Base-by-base conservation (phyloP, 768 basidiomycete genomes). In the Tricholoma terreum region DNA sequence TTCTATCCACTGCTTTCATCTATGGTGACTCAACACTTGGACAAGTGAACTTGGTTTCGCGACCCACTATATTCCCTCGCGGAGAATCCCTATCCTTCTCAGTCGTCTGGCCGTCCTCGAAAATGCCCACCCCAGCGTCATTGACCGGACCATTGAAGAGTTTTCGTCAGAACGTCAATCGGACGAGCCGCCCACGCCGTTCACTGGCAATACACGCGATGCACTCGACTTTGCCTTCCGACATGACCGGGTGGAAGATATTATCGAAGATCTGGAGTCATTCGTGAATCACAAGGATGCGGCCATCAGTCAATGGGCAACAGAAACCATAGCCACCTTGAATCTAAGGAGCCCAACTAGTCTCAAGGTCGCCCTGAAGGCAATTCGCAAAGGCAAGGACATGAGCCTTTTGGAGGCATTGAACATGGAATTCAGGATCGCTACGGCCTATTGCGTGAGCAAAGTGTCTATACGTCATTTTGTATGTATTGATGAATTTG, bases 1-100 rank as follows among this genome's bases (percentile, higher is more conserved):
- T 80, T 56, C 22, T 52, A 55, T 14, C 49, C 24, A 34, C 24
- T 52, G 33, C 19, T 43, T 55, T 31, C 49, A 35, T 22, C 6
- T 9, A 11, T 17, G 22, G 11, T 27, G 38, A 56, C 50, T 54
- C 27, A 59, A 35, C 30, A 49, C 9, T 45, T 33, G 22, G 3
- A 58, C 54, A 67, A 96, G 94, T 65, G 93, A 94, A 61, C 84
- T 87, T 65, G 96, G 97, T 31, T 81, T 98, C 65, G 95, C 96
- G 4, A 98, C 97, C 2, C 97, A 99, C 71, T 98, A 81, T 66
- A 82, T 98, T 53, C 85, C 92, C 9, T 87, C 91, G 14, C 77
- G 86, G 54, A 80, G 87, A 36, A 76, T 97, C 35, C 84, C 89
- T 14, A 78, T 79, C 40, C 82, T 98, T 49, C 75, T 92, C 40